Percentiles rank a stretch among this genome's conserved stretches.
Conservation (phyloP, 495 filamentous ascomycete genomes). For the Pseudevernia furfuracea region DNA sequence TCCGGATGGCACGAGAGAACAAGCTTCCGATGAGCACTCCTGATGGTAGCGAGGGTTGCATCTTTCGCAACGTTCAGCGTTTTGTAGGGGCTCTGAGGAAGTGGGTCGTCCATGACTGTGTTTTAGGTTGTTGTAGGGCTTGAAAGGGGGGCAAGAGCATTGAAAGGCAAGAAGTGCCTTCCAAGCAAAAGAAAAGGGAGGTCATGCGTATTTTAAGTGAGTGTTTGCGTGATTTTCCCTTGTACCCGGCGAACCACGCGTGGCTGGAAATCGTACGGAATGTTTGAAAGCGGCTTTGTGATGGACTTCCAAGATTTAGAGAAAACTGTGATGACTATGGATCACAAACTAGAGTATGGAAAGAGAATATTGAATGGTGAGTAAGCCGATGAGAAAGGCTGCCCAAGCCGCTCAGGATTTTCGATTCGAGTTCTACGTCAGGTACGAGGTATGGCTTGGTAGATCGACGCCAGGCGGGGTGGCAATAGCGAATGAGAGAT, state of each 20-base stretch:
- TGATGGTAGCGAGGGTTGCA: slow-evolving; percentile 66
- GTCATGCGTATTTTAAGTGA: slow-evolving; percentile 9
- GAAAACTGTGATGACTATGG: not conserved
- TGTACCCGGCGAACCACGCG: slow-evolving; percentile 1
- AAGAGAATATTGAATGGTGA: not conserved
- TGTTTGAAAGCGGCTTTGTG: slow-evolving; percentile 3
- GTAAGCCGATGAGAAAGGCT: slow-evolving; percentile 1
- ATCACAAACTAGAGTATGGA: no score
- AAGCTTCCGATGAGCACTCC: slow-evolving; percentile 79
- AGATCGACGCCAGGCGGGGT: slow-evolving; percentile 15
- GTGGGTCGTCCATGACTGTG: slow-evolving; percentile 50
- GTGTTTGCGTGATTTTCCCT: slow-evolving; percentile 16
- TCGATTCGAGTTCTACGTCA: slow-evolving; percentile 12
- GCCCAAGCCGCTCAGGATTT: not conserved
- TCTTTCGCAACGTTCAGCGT: slow-evolving; percentile 69
- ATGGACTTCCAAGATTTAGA: not conserved
- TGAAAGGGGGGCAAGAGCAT: slow-evolving; percentile 8
- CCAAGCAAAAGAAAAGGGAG: not conserved
- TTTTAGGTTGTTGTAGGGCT: slow-evolving; percentile 8
- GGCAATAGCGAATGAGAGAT: slow-evolving; percentile 21
- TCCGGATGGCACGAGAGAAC: slow-evolving; percentile 92
- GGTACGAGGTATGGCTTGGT: slow-evolving; percentile 3
- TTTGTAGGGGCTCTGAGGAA: slow-evolving; percentile 77
- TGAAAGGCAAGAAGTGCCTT: slow-evolving; percentile 9
- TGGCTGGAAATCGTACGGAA: slow-evolving; percentile 15